These are phyloP conservation scores for Friedmanniomyces simplex DNA, from an alignment of 495 filamentous ascomycete species.

Conservation along the genomic window DNA sequence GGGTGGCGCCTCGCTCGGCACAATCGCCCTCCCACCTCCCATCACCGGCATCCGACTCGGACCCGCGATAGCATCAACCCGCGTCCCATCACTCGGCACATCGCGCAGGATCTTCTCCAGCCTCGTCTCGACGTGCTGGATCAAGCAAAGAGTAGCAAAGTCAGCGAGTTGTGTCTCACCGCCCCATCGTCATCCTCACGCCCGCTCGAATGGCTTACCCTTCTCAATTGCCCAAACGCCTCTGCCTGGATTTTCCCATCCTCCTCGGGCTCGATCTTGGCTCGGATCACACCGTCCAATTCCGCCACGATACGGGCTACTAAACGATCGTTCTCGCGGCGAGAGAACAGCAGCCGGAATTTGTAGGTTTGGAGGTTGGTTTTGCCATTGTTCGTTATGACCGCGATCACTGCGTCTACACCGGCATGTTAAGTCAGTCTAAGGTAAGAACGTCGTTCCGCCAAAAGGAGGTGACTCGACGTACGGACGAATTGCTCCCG, in stretches of 20 bases:
- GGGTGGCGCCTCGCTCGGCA: neutral
- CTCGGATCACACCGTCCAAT: constrained; percentile 9
- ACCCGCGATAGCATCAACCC: neutral
- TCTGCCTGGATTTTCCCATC: constrained; percentile 12
- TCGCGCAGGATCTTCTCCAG: constrained; percentile 10
- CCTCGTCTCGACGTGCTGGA: constrained; percentile 11
- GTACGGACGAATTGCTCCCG: constrained; percentile 12
- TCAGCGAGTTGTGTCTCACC: too few species aligned
- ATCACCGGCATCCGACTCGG: neutral
- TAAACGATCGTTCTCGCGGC: constrained; percentile 3
- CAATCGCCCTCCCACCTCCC: neutral
- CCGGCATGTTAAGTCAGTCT: neutral
- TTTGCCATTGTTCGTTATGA: constrained; percentile 6
- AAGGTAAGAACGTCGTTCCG: neutral
- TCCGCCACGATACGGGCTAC: constrained; percentile 15
- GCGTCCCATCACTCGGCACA: neutral
- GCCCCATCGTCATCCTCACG: too few species aligned
- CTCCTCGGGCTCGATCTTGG: constrained; percentile 8
- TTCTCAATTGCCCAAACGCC: constrained; percentile 7
- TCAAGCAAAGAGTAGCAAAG: too few species aligned
- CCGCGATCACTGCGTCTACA: constrained; percentile 2
- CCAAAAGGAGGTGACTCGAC: neutral
- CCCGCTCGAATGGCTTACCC: too few species aligned
- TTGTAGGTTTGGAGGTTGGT: constrained; percentile 5
- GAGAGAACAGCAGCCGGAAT: constrained; percentile 14